Evolutionary conservation across 108 stramenopile genomes (phyloP).

Genomic region (Seminavis robusta): DNA sequence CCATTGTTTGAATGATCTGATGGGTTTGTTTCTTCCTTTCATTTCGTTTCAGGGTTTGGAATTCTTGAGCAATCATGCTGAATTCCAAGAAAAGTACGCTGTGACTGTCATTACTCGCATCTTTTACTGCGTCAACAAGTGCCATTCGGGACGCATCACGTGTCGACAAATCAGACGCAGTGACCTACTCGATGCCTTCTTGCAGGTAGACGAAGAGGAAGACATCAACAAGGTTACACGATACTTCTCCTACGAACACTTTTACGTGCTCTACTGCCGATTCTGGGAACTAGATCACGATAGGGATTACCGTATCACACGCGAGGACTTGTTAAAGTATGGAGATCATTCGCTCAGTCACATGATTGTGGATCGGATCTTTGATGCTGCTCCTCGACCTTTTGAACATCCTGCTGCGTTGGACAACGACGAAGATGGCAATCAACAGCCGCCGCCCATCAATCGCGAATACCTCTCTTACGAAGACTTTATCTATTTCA

Average conservation of each 20-base stretch:
- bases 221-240: conserved; percentile 96
- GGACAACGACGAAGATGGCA: conserved; percentile 37
- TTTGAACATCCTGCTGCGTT: too few species aligned
- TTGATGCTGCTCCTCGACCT: conserved; percentile 87
- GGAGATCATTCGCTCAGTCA: conserved; percentile 92
- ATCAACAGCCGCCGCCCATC: conserved; percentile 25
- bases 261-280: conserved; percentile 98
- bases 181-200: conserved; percentile 82
- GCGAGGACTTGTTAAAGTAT: conserved; percentile 94
- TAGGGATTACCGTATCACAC: conserved; percentile 89
- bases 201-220: conserved; percentile 91
- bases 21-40: neutral
- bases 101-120: conserved; percentile 96
- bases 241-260: conserved; percentile 96
- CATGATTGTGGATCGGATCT: conserved; percentile 97
- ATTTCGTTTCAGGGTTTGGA: conserved; percentile 48
- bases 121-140: conserved; percentile 89
- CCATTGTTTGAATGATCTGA: neutral
- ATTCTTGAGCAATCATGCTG: conserved; percentile 90
- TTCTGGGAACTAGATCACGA: conserved; percentile 99
- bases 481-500: conserved; percentile 98
- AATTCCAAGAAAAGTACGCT: conserved; percentile 97
- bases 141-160: conserved; percentile 89
- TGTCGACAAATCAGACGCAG: conserved; percentile 82
- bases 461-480: conserved; percentile 77